Percentiles rank a stretch among this genome's conserved stretches.
phyloP scores from a whole-genome alignment of 768 basidiomycete genomes.

The Clitopilus passeckerianus region DNA sequence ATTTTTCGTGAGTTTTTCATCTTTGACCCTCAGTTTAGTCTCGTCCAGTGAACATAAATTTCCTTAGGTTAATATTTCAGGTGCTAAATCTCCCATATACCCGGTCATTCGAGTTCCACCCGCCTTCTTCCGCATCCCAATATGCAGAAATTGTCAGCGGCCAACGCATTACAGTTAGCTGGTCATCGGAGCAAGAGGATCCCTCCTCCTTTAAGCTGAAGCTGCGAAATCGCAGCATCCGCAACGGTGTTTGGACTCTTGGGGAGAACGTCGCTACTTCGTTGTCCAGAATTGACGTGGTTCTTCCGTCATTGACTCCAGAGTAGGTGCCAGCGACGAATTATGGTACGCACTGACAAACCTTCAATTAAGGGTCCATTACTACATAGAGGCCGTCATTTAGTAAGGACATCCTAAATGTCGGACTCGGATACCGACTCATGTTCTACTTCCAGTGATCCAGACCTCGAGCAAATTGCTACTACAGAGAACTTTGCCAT shows the following conservation, averaged over 20 bases:
- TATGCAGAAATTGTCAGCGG: not conserved
- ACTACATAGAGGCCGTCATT: not conserved
- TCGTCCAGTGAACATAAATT: not conserved
- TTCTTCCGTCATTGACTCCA: not conserved
- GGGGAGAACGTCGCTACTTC: not conserved
- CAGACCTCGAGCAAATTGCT: not conserved
- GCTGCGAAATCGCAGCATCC: not conserved
- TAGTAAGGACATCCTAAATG: not conserved
- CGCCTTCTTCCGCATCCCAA: not conserved
- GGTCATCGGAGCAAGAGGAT: not conserved
- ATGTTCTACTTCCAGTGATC: not conserved
- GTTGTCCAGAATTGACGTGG: not conserved
- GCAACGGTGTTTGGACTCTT: not conserved
- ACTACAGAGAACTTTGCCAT: not conserved
- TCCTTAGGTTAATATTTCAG: not conserved
- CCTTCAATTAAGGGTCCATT: not conserved
- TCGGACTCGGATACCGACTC: not conserved
- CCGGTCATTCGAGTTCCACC: not conserved
- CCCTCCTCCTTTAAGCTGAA: not conserved
- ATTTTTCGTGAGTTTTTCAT: not conserved
- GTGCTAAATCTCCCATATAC: not conserved
- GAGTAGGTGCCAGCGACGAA: not conserved
- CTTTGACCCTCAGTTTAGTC: not conserved
- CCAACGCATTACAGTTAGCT: not conserved
- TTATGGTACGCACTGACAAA: not conserved